Percentiles rank a stretch among this genome's conserved stretches.
Evolutionary conservation across 768 basidiomycete species (phyloP).

Genomic region (Boletus eberwhitei): DNA sequence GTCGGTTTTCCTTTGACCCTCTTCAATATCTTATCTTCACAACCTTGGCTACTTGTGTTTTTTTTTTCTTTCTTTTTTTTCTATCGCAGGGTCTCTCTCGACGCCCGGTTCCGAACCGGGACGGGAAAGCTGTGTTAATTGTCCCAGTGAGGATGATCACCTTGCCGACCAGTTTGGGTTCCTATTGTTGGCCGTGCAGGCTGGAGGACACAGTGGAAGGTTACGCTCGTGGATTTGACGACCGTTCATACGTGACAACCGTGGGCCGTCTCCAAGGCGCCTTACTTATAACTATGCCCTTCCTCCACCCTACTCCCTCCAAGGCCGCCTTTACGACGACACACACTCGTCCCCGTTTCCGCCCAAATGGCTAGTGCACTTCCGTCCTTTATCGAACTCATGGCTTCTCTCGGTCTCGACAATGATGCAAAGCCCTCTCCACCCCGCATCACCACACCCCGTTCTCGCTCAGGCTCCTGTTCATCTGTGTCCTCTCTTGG

Average conservation of each 20-base stretch:
- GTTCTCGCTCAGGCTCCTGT: conserved; percentile 41
- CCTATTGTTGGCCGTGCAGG: conserved; percentile 37
- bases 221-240: conserved; percentile 29
- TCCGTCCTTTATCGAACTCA: conserved; percentile 85
- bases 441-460: conserved; percentile 23
- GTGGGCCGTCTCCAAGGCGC: conserved; percentile 37
- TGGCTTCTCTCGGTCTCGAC: conserved; percentile 78
- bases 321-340: conserved; percentile 19
- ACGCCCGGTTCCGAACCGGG: conserved; percentile 16
- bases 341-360: conserved; percentile 29
- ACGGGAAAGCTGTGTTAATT: conserved; percentile 19
- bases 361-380: conserved; percentile 58
- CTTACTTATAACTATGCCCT: conserved; percentile 29
- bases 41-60: neutral
- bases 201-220: conserved; percentile 20
- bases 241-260: conserved; percentile 35
- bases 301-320: conserved; percentile 12
- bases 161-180: conserved; percentile 62
- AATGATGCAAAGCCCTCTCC: conserved; percentile 36
- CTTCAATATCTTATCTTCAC: neutral
- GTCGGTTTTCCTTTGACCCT: neutral
- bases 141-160: conserved; percentile 35
- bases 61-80: neutral
- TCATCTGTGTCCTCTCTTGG: conserved; percentile 44
- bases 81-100: neutral